Evolutionary conservation across 352 stramenopile species (phyloP), one percentile per base, ranked within the genome.

Genomic region (Phytopythium chamaehyphon): DNA sequence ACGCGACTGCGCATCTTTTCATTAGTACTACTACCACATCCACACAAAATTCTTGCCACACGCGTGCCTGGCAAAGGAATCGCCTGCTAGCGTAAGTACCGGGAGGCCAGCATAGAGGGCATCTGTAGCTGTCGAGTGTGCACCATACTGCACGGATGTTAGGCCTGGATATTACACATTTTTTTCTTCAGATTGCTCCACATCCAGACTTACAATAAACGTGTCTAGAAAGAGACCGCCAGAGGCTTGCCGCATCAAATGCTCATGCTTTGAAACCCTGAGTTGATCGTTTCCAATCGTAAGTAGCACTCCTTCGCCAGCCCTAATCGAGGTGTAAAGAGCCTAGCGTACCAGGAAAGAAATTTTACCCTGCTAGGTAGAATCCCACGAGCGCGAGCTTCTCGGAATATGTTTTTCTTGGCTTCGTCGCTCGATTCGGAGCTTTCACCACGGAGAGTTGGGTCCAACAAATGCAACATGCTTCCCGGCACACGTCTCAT

Each of bases 181-280:
- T n/a, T n/a, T n/a, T n/a, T n/a, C n/a, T n/a, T n/a, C n/a, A n/a
- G n/a, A n/a, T n/a, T n/a, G n/a, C n/a, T n/a, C n/a, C n/a, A n/a
- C n/a, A n/a, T n/a, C n/a, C n/a, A n/a, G n/a, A n/a, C n/a, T n/a
- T n/a, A n/a, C n/a, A n/a, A n/a, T 73, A 52, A 96, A 83, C 14
- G 90, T 97, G 71, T 98, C 93, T 24, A 98, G 67, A 48, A 97
- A 97, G 10, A 98, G 54, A 38, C 95, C 89, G n/a, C 71, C 75
- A 16, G 66, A 22, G 8, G 45, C 51, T 36, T 96, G 76, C 15
- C 93, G 75, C 33, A 55, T 50, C 12, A 98, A 62, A 58, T 98
- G 93, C 10, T 88, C 57, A 19, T 54, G 40, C 53, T 96, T 94
- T n/a, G 64, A 22, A 11, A 88, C 71, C 19, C 76, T 85, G n/a